Base-by-base conservation (phyloP, 768 basidiomycete genomes). In the Clitopilus passeckerianus region DNA sequence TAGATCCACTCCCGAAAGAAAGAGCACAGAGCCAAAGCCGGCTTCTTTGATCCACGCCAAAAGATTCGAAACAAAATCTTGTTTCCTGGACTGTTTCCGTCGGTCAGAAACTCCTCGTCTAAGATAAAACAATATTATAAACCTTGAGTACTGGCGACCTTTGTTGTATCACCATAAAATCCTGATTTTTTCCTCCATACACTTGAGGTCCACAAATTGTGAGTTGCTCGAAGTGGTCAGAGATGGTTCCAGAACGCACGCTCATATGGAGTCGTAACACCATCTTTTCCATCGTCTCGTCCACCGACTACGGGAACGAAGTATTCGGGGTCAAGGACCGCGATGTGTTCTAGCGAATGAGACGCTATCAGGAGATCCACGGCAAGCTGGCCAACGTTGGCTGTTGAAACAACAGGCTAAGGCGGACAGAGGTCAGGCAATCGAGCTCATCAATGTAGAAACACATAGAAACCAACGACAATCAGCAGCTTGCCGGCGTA, bases 121-220 rank as follows among this genome's bases (percentile, higher is more conserved):
- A 15, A 33, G 1, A 55, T 8, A 54, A n/a, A n/a, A 12, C 50
- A 34, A 57, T 63, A 8, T 22, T 44, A 9, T 37, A 23, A 76
- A 90, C 92, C 77, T 90, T 90, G 58, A 93, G 71, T 2, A 84
- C 83, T 15, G 91, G 92, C 18, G 92, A 92, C 59, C 90, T 75
- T 65, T 93, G 91, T 66, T 92, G 92, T 16, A 93, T 69, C 53
- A 91, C 75, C 35, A 83, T 75, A n/a, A 93, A 59, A 50, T 80
- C 70, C 54, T 72, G 63, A 5, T 74, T 77, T 33, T 75, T 67
- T 50, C 75, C 77, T 6, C 88, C 87, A 65, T 86, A 93, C 7
- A 93, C 91, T 93, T 65, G 24, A 30, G 43, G 57, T 61, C 43
- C 57, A 58, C 59, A 53, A 15, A 14, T 9, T 59, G 57, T 59